These are phyloP conservation scores for Rosellinia necatrix DNA, from an alignment of 2,329 filamentous ascomycete species.

Conservation along the genomic window DNA sequence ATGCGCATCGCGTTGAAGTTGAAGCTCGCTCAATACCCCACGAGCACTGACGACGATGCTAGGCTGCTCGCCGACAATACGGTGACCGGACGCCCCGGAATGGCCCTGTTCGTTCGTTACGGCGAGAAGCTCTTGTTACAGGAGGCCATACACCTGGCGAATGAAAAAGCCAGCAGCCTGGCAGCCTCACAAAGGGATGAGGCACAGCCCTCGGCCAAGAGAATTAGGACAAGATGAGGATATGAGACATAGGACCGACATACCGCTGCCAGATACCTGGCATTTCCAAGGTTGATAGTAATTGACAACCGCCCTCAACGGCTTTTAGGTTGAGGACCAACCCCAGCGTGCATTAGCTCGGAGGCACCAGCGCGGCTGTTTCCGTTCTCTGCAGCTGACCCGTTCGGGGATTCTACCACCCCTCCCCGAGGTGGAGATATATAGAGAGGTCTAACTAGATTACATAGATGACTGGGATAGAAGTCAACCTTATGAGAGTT, in stretches of 20 bases:
- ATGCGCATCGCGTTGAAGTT: slow-evolving; percentile 46
- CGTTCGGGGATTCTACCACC: not conserved
- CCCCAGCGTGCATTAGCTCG: not conserved
- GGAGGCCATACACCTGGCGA: slow-evolving; percentile 51
- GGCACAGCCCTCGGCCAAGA: slow-evolving; percentile 38
- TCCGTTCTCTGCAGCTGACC: no score
- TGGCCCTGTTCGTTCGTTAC: slow-evolving; percentile 70
- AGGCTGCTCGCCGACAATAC: slow-evolving; percentile 40
- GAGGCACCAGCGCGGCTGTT: not conserved
- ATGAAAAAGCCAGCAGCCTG: slow-evolving; percentile 35
- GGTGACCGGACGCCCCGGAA: slow-evolving; percentile 49
- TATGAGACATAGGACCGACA: not conserved
- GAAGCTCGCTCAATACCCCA: slow-evolving; percentile 49
- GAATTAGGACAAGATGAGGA: slow-evolving; percentile 33
- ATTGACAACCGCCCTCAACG: no score
- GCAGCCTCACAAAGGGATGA: slow-evolving; percentile 22
- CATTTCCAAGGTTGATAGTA: no score
- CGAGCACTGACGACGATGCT: slow-evolving; percentile 48
- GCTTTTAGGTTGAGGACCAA: not conserved
- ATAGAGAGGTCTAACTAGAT: no score
- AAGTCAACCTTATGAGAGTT: no score
- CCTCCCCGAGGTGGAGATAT: no score
- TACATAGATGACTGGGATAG: no score
- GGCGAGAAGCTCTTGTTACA: slow-evolving; percentile 73
- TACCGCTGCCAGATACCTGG: no score